These are phyloP conservation scores for Pholiota adiposa DNA, from an alignment of 1,284 basidiomycete genomes.

Conservation along the genomic window DNA sequence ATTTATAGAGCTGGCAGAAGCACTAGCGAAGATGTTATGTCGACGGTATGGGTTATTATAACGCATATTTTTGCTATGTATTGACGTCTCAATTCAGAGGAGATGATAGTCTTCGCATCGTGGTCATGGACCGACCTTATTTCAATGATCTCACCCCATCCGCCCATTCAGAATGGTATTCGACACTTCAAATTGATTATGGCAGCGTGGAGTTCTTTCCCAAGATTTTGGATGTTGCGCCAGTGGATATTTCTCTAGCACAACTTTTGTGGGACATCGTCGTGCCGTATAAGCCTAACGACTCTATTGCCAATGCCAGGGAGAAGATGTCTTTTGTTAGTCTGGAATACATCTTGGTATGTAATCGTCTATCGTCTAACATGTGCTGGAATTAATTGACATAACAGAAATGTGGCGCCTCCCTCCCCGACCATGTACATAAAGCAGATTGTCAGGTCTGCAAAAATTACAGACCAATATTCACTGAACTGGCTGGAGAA, in stretches of 20 bases:
- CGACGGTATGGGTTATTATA: neutral
- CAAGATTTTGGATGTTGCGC: neutral
- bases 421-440: neutral
- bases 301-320: neutral
- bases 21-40: neutral
- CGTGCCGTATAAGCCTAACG: neutral
- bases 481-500: neutral
- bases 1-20: neutral
- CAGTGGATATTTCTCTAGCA: neutral
- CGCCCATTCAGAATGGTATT: neutral
- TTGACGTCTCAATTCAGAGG: neutral
- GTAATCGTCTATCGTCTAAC: neutral
- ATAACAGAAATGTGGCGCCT: neutral
- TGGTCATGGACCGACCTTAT: neutral
- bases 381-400: neutral
- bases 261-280: neutral
- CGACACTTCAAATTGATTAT: neutral
- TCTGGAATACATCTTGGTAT: neutral
- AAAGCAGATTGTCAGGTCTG: neutral
- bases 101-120: neutral
- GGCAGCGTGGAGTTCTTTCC: neutral
- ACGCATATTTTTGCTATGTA: neutral
- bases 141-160: neutral
- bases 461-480: neutral
- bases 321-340: neutral